Conservation (phyloP, 805 yeast genomes). For the Candida berthetii region DNA sequence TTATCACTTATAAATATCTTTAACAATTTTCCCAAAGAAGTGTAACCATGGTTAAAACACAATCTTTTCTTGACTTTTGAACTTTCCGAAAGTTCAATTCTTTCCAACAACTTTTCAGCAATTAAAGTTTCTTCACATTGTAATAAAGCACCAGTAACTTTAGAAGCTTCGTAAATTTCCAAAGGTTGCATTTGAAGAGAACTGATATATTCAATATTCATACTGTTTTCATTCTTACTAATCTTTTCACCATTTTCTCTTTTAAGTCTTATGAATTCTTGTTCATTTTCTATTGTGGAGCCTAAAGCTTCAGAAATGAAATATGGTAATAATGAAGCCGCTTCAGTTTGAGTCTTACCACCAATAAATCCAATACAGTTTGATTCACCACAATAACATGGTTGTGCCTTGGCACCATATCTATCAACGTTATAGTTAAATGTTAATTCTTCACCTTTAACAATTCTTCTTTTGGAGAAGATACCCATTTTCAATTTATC, state of each 20-base stretch:
- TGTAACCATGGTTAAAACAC: conserved; percentile 81
- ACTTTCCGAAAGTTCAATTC: conserved; percentile 53
- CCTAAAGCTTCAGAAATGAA: conserved; percentile 83
- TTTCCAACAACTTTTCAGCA: conserved; percentile 56
- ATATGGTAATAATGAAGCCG: conserved; percentile 79
- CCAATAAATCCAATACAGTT: conserved; percentile 93
- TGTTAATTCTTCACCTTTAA: conserved; percentile 82
- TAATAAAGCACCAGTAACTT: conserved; percentile 75
- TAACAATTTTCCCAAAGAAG: conserved; percentile 61
- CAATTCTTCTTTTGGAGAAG: conserved; percentile 72
- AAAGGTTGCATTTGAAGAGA: conserved; percentile 49
- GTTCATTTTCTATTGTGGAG: conserved; percentile 60
- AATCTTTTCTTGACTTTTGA: conserved; percentile 48
- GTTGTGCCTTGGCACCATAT: conserved; percentile 92
- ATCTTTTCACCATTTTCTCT: conserved; percentile 38
- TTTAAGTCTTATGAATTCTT: conserved; percentile 62
- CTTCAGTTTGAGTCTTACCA: conserved; percentile 95
- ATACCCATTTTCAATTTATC: conserved; percentile 91
- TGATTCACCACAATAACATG: conserved; percentile 89
- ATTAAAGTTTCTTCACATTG: conserved; percentile 68
- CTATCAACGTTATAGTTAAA: conserved; percentile 84
- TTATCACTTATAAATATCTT: conserved; percentile 21
- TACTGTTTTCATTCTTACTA: conserved; percentile 46
- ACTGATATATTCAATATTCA: conserved; percentile 61
- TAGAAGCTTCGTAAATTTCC: conserved; percentile 54